Conservation (phyloP, 495 filamentous ascomycete genomes). For the Penicillium longicatenatum region DNA sequence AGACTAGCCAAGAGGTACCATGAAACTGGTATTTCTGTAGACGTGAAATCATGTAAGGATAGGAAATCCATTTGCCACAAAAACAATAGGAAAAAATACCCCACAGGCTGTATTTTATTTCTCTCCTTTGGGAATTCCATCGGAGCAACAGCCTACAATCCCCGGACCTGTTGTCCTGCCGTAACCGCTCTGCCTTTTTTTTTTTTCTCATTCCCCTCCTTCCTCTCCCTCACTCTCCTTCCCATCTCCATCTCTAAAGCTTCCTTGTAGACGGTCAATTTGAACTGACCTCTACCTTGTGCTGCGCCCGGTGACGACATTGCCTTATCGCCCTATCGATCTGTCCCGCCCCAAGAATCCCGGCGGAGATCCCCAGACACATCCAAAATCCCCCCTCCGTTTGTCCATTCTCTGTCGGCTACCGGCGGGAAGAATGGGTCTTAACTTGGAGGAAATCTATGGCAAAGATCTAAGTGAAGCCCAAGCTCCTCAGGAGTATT, state of each 20-base stretch:
- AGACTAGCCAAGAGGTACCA: background rate
- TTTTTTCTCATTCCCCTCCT: slow-evolving; percentile 26
- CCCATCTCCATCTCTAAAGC: slow-evolving; percentile 17
- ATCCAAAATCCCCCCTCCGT: slow-evolving; percentile 14
- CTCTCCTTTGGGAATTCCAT: slow-evolving; percentile 10
- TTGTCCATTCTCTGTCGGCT: slow-evolving; percentile 48
- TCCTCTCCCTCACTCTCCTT: slow-evolving; percentile 24
- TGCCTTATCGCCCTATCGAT: slow-evolving; percentile 19
- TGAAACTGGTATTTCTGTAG: background rate
- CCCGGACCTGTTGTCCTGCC: slow-evolving; percentile 36
- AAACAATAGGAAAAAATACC: background rate
- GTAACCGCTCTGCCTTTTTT: slow-evolving; percentile 28
- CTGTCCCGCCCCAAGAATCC: slow-evolving; percentile 18
- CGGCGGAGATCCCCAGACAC: slow-evolving; percentile 24
- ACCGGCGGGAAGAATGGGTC: slow-evolving; percentile 65
- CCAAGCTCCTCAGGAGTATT: slow-evolving; percentile 63
- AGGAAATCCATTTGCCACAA: slow-evolving; percentile 2
- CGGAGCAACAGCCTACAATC: slow-evolving; percentile 27
- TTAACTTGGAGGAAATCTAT: slow-evolving; percentile 66
- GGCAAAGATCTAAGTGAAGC: slow-evolving; percentile 61
- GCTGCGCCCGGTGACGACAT: slow-evolving; percentile 40
- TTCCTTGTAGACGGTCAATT: slow-evolving; percentile 30
- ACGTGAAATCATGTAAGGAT: background rate
- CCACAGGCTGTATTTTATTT: slow-evolving; percentile 9
- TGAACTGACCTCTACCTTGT: slow-evolving; percentile 19